Conservation (phyloP, 1,284 basidiomycete genomes). For the Afroboletus lepidellus region DNA sequence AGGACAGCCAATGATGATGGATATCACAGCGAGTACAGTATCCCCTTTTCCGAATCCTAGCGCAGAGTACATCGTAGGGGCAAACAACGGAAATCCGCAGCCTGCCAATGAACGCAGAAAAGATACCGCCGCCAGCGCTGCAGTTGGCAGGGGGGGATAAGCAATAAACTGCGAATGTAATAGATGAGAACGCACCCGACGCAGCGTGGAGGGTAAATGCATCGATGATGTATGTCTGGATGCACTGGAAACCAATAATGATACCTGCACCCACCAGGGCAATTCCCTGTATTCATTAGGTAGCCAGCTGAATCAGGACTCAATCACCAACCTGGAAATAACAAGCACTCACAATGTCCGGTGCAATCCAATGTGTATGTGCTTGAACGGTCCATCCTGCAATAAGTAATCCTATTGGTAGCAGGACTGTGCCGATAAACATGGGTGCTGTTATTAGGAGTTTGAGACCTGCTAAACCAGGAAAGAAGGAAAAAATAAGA, state of each 20-base stretch:
- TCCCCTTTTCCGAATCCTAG: conserved; percentile 67
- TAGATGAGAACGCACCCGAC: conserved; percentile 37
- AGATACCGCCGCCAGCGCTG: conserved; percentile 58
- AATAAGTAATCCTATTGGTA: conserved; percentile 63
- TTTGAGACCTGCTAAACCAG: conserved; percentile 1
- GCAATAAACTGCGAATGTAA: conserved; percentile 1
- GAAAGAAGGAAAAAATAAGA: neutral
- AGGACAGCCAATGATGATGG: conserved; percentile 61
- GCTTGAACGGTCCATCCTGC: conserved; percentile 64
- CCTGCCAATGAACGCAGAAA: conserved; percentile 60
- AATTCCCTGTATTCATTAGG: conserved; percentile 45
- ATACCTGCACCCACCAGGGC: conserved; percentile 42
- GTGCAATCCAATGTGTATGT: conserved; percentile 61
- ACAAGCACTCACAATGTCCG: conserved; percentile 53
- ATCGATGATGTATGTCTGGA: conserved; percentile 55
- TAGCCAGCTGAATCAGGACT: no score
- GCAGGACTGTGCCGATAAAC: conserved; percentile 52
- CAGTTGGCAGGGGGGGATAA: conserved; percentile 1
- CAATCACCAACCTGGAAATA: neutral
- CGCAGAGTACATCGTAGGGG: conserved; percentile 59
- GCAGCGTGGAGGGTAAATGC: conserved; percentile 55
- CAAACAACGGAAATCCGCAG: conserved; percentile 69
- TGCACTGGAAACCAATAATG: conserved; percentile 45
- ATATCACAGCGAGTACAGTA: conserved; percentile 55
- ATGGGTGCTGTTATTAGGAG: conserved; percentile 47